Percentiles rank a stretch among this genome's conserved stretches.
Conservation (phyloP, 1,139 yeast genomes). For the Arxiozyma slooffiae region DNA sequence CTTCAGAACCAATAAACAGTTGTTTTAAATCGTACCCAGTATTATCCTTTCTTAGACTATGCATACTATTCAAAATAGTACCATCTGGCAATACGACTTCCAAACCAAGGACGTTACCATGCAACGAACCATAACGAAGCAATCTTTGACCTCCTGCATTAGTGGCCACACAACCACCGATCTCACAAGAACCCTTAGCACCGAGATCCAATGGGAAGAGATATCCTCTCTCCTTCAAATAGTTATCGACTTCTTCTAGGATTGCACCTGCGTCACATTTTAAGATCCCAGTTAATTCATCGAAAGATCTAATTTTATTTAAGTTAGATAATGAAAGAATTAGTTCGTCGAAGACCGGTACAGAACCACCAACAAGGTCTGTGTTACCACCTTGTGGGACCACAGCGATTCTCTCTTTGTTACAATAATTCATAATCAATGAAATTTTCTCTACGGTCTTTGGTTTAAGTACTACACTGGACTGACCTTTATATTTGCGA, state of each 20-base stretch:
- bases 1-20: constrained; percentile 86
- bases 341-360: constrained; percentile 88
- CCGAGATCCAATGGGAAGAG: constrained; percentile 93
- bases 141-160: constrained; percentile 93
- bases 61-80: constrained; percentile 65
- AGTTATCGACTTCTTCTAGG: constrained; percentile 76
- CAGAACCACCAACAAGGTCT: constrained; percentile 91
- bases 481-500: constrained; percentile 87
- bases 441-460: constrained; percentile 73
- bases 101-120: constrained; percentile 82
- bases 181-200: constrained; percentile 94
- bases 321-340: constrained; percentile 58
- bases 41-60: constrained; percentile 81
- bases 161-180: constrained; percentile 93
- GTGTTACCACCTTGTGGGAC: constrained; percentile 98
- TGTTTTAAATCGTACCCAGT: constrained; percentile 92
- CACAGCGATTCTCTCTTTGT: constrained; percentile 66
- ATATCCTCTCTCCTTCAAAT: constrained; percentile 67
- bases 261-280: constrained; percentile 89
- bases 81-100: constrained; percentile 93
- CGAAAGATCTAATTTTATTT: constrained; percentile 76
- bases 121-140: constrained; percentile 83
- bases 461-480: constrained; percentile 75
- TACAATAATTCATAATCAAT: constrained; percentile 69
- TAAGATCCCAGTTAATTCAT: constrained; percentile 70